Conservation (phyloP, 129 eudicot species). For the Silybum marianum region DNA sequence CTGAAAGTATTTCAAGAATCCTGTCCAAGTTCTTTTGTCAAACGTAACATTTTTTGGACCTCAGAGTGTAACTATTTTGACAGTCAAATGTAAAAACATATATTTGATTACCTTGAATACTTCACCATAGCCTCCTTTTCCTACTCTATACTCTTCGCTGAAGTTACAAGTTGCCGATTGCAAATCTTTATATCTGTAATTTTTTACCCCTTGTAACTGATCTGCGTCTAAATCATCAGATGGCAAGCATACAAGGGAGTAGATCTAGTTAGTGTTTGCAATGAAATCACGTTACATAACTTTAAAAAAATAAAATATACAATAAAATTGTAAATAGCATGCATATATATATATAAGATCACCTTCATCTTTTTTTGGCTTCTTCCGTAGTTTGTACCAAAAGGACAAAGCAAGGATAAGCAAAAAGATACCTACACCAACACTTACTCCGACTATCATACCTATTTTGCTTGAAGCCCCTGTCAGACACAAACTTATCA, state of each 20-base stretch:
- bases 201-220: slow-evolving; percentile 48
- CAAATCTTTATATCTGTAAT: slow-evolving; percentile 50
- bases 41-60: neutral
- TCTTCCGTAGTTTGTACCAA: slow-evolving; percentile 43
- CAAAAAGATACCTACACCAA: slow-evolving; percentile 48
- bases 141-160: slow-evolving; percentile 50
- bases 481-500: slow-evolving; percentile 6
- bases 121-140: slow-evolving; percentile 75
- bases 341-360: slow-evolving; percentile 8
- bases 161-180: slow-evolving; percentile 55
- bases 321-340: neutral
- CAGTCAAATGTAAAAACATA: neutral
- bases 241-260: neutral
- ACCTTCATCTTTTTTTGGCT: slow-evolving; percentile 40
- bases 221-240: slow-evolving; percentile 42
- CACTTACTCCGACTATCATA: slow-evolving; percentile 50
- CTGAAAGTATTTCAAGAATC: neutral
- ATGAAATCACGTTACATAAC: slow-evolving; percentile 14
- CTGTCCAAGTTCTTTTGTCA: neutral
- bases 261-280: neutral
- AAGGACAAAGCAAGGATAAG: slow-evolving; percentile 33
- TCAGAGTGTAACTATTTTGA: neutral
- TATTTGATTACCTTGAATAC: slow-evolving; percentile 57
- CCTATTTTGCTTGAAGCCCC: slow-evolving; percentile 53
- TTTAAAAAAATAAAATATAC: neutral